Percentiles rank a stretch among this genome's conserved stretches.
These are phyloP conservation scores for Micractinium conductrix DNA, from an alignment of 139 green algal genomes.

Conservation along the genomic window DNA sequence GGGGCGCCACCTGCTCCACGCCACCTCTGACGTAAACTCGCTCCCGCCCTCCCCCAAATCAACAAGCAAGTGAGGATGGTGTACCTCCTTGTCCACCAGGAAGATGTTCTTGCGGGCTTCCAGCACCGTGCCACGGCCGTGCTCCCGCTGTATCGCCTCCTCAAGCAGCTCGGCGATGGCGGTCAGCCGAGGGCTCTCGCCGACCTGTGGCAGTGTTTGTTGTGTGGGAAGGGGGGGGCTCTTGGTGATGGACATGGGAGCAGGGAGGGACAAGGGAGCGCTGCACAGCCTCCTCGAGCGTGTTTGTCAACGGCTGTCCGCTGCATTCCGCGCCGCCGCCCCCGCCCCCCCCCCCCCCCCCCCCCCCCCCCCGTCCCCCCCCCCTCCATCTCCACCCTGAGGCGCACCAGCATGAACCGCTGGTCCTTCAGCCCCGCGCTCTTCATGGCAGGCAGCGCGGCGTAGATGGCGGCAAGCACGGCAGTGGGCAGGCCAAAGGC, in stretches of 20 bases:
- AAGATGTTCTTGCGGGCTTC: slow-evolving; percentile 79
- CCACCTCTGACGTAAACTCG: too few species aligned
- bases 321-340: too few species aligned
- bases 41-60: too few species aligned
- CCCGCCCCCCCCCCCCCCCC: too few species aligned
- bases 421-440: slow-evolving; percentile 71
- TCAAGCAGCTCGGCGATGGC: slow-evolving; percentile 85
- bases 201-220: slow-evolving; percentile 48
- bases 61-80: too few species aligned
- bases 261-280: neutral
- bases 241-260: too few species aligned
- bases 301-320: neutral
- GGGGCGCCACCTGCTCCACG: too few species aligned
- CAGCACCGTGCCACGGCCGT: slow-evolving; percentile 60
- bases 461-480: slow-evolving; percentile 80
- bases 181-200: slow-evolving; percentile 64
- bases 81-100: slow-evolving; percentile 75
- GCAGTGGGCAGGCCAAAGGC: slow-evolving; percentile 69
- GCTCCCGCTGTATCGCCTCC: slow-evolving; percentile 60
- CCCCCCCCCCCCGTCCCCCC: too few species aligned
- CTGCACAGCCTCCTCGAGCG: neutral
- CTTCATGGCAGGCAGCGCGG: slow-evolving; percentile 67
- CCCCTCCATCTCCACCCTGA: too few species aligned
- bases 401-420: slow-evolving; percentile 61
- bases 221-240: neutral